Conservation (phyloP, 2,329 filamentous ascomycete species). For the Cladosporium colombiae region DNA sequence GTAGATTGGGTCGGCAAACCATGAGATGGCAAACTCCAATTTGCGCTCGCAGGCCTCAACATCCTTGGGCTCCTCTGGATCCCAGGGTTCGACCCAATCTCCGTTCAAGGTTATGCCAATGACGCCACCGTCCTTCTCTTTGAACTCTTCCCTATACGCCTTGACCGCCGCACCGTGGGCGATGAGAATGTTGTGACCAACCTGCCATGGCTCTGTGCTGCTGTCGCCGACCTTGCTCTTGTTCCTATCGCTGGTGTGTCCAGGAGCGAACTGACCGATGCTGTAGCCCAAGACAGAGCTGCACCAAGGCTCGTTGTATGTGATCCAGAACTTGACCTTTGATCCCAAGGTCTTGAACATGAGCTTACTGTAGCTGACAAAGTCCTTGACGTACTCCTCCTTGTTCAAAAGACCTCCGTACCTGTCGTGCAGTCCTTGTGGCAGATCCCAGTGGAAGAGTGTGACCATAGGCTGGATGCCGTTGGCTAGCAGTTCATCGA, state of each 20-base stretch:
- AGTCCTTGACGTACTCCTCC: slow-evolving; percentile 80
- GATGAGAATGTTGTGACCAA: slow-evolving; percentile 76
- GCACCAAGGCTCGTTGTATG: slow-evolving; percentile 72
- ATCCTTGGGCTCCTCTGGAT: slow-evolving; percentile 72
- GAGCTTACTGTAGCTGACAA: slow-evolving; percentile 73
- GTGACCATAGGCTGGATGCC: slow-evolving; percentile 81
- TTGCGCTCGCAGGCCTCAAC: slow-evolving; percentile 76
- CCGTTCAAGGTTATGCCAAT: slow-evolving; percentile 88
- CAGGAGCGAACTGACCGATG: slow-evolving; percentile 76
- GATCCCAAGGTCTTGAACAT: slow-evolving; percentile 71
- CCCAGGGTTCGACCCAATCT: slow-evolving; percentile 73
- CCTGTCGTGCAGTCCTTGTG: slow-evolving; percentile 73
- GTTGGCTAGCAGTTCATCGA: slow-evolving; percentile 73
- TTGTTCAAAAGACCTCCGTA: slow-evolving; percentile 82
- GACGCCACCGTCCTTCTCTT: slow-evolving; percentile 68
- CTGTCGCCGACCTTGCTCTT: slow-evolving; percentile 73
- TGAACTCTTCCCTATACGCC: slow-evolving; percentile 80
- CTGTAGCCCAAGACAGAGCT: slow-evolving; percentile 78
- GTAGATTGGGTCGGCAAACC: slow-evolving; percentile 89
- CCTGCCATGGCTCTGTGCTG: slow-evolving; percentile 76
- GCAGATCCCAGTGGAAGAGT: slow-evolving; percentile 86
- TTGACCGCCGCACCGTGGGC: slow-evolving; percentile 81
- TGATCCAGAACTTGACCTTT: slow-evolving; percentile 75
- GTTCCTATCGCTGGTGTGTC: slow-evolving; percentile 73
- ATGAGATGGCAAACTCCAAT: slow-evolving; percentile 82